Evolutionary conservation across 331 rosid genomes (phyloP), one percentile per base, ranked within the genome.

Genomic region (Rosa hybrid): DNA sequence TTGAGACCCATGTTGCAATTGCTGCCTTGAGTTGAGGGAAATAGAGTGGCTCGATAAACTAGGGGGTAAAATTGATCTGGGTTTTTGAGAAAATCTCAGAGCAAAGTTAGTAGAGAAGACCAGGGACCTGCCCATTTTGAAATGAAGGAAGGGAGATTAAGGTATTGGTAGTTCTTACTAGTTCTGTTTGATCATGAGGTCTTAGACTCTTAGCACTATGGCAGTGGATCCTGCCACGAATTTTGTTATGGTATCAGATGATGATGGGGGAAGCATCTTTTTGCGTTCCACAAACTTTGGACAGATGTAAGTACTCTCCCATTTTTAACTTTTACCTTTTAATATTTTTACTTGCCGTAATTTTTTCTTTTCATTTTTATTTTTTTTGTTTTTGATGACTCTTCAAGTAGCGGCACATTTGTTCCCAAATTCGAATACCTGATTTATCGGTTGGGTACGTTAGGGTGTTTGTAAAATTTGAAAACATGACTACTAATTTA

Each of bases 91-190:
- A 64, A 83, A 79, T 50, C 68, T 79, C 5, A 83, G 53, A 34
- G 88, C 87, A 74, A 83, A 51, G 76, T 77, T 84, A 51, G 97
- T 34, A 46, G 92, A 86, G 85, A 86, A 87, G 68, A 80, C 73
- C 53, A 74, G 77, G 17, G 98, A 83, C 85, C 84, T 89, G 75
- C 74, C 88, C 88, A 78, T 77, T 78, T 71, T 81, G 84, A 81
- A 21, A 64, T 30, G 42, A 34, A 41, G 3, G 67, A 48, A 46
- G 12, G 73, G 39, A 48, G 39, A 45, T 63, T 8, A 11, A 18
- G 72, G 49, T n/a, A 44, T 75, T 49, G 60, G 8, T 23, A 57
- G 11, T 74, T 27, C 48, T 62, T 69, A 23, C 41, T 12, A 30
- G 64, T 62, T 41, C 8, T 39, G n/a, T 42, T 27, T 34, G 44